Percentiles rank a stretch among this genome's conserved stretches.
Conservation (phyloP, 805 yeast genomes). For the Hanseniaspora taiwanica region DNA sequence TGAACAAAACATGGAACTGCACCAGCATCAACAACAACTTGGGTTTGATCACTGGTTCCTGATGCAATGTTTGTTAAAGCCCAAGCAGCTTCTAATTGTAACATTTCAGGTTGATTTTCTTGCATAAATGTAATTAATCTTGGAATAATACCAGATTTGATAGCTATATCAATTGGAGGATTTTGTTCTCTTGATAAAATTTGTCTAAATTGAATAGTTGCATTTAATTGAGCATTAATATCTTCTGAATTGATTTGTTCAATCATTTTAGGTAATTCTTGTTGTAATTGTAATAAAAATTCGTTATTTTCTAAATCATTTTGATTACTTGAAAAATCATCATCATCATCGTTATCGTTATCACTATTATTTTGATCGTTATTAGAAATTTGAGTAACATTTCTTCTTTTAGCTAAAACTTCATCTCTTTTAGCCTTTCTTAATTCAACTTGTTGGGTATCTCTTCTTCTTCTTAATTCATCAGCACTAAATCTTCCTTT, state of each 20-base stretch:
- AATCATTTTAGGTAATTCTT: slow-evolving; percentile 77
- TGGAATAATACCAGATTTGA: slow-evolving; percentile 88
- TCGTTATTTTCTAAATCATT: slow-evolving; percentile 24
- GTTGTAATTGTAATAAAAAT: slow-evolving; percentile 36
- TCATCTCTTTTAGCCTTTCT: slow-evolving; percentile 96
- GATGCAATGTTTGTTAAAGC: slow-evolving; percentile 98
- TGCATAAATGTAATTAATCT: slow-evolving; percentile 77
- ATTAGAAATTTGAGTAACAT: slow-evolving; percentile 39
- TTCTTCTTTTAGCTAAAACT: slow-evolving; percentile 85
- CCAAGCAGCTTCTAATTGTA: slow-evolving; percentile 98
- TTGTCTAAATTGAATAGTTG: slow-evolving; percentile 89
- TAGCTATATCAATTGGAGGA: slow-evolving; percentile 92
- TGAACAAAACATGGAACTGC: slow-evolving; percentile 89
- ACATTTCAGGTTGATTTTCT: slow-evolving; percentile 62
- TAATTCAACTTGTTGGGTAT: slow-evolving; percentile 90
- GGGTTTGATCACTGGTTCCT: slow-evolving; percentile 81
- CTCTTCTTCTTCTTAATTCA: slow-evolving; percentile 95
- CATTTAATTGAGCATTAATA: slow-evolving; percentile 68
- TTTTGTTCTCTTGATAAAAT: slow-evolving; percentile 84
- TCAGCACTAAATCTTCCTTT: slow-evolving; percentile 88
- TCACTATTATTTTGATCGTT: slow-evolving; percentile 41
- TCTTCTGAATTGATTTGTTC: slow-evolving; percentile 63
- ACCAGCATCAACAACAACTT: slow-evolving; percentile 79
- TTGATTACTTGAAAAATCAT: not conserved
- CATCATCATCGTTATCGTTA: slow-evolving; percentile 10